These are phyloP conservation scores for Oxalis stricta DNA, from an alignment of 441 rosid genomes.

Conservation along the genomic window DNA sequence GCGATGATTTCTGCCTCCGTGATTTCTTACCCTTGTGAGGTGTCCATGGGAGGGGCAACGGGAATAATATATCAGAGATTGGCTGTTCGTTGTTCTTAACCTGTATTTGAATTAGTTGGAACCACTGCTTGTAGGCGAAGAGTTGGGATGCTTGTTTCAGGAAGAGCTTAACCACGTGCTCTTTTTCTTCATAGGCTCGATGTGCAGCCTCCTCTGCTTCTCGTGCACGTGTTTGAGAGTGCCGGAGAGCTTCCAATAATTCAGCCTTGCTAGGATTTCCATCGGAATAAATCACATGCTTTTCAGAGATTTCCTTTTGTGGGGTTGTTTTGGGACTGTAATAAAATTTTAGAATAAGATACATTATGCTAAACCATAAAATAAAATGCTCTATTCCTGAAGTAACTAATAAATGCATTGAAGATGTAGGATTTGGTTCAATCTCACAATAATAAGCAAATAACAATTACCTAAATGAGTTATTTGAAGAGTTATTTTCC, in stretches of 20 bases:
- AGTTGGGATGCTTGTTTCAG: conserved; percentile 90
- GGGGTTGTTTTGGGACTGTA: conserved; percentile 15
- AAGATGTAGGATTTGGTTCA: background rate
- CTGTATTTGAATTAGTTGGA: conserved; percentile 68
- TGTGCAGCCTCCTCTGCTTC: conserved; percentile 85
- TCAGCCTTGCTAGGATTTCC: conserved; percentile 50
- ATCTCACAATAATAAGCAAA: background rate
- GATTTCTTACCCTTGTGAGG: conserved; percentile 26
- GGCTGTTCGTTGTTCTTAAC: conserved; percentile 45
- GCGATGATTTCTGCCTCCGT: conserved; percentile 17
- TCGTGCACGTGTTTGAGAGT: conserved; percentile 93
- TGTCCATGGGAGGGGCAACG: conserved; percentile 34
- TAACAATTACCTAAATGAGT: conserved; percentile 32
- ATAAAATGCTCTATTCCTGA: background rate
- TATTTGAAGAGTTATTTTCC: conserved; percentile 20
- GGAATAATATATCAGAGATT: conserved; percentile 30
- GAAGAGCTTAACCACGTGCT: conserved; percentile 61
- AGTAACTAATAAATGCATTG: background rate
- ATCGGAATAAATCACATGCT: conserved; percentile 24
- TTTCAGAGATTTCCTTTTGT: conserved; percentile 18
- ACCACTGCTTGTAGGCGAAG: conserved; percentile 86
- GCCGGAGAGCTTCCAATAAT: conserved; percentile 80
- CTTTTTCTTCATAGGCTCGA: conserved; percentile 77
- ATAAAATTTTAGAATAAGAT: conserved; percentile 13
- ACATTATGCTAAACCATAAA: background rate